A percentile compares a stretch with the other conserved stretches of the same genome.
Evolutionary conservation across 768 basidiomycete species (phyloP).

Genomic region (Panus rudis): DNA sequence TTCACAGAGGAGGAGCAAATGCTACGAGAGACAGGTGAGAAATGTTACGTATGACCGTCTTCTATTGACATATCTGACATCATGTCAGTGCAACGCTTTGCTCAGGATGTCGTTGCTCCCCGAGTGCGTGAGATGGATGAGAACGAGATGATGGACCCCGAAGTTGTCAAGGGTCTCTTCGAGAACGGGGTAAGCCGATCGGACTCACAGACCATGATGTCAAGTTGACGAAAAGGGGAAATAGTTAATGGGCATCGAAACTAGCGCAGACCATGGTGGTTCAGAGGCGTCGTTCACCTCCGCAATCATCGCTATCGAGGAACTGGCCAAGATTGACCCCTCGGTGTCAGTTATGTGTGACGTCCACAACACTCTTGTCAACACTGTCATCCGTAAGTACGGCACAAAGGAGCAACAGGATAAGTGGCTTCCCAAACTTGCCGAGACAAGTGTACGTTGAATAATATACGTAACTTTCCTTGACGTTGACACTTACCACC

Average conservation of each 20-base stretch:
- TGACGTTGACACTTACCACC: not conserved
- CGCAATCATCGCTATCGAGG: slow-evolving; percentile 94
- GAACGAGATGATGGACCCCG: slow-evolving; percentile 88
- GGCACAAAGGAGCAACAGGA: slow-evolving; percentile 80
- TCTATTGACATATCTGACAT: not conserved
- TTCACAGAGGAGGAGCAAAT: slow-evolving; percentile 95
- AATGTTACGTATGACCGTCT: not conserved
- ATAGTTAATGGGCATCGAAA: slow-evolving; percentile 98
- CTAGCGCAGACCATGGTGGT: slow-evolving; percentile 73
- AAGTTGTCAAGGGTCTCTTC: slow-evolving; percentile 80
- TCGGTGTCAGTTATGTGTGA: slow-evolving; percentile 95
- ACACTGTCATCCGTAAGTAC: slow-evolving; percentile 86
- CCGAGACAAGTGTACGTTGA: slow-evolving; percentile 62
- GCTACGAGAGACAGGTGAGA: slow-evolving; percentile 83
- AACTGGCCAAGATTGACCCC: slow-evolving; percentile 93
- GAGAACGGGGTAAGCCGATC: slow-evolving; percentile 76
- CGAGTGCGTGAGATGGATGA: slow-evolving; percentile 98
- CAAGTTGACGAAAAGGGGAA: not conserved
- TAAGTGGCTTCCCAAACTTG: slow-evolving; percentile 80
- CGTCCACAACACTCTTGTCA: slow-evolving; percentile 97
- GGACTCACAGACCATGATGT: not conserved
- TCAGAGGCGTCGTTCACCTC: slow-evolving; percentile 89
- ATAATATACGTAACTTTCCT: not conserved
- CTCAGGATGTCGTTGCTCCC: slow-evolving; percentile 82
- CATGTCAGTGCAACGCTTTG: slow-evolving; percentile 72